A percentile compares a stretch with the other conserved stretches of the same genome.
Evolutionary conservation across 345 rosid species (phyloP).

Genomic region (Populus simonii): DNA sequence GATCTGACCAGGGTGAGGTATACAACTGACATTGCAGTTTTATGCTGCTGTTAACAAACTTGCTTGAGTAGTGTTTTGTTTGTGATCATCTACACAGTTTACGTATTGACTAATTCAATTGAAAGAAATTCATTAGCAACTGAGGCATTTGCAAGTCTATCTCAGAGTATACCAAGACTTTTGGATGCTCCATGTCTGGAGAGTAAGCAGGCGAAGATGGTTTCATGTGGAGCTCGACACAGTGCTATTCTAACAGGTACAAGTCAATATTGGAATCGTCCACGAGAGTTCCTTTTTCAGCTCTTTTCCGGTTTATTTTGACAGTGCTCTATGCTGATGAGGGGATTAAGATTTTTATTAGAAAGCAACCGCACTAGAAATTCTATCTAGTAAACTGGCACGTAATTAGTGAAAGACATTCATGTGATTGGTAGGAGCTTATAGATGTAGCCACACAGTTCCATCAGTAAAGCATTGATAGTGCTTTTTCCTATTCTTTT

Average conservation of each 20-base stretch:
- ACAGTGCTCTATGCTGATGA: too few relatives aligned
- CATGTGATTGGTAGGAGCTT: not conserved
- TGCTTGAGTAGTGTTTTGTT: not conserved
- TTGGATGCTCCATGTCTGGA: conserved; percentile 63
- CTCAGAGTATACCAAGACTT: conserved; percentile 56
- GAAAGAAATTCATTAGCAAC: not conserved
- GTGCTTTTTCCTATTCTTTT: not conserved
- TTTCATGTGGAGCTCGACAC: conserved; percentile 87
- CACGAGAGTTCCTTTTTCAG: too few relatives aligned
- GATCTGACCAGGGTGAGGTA: conserved; percentile 76
- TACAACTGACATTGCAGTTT: too few relatives aligned
- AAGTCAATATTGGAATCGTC: not conserved
- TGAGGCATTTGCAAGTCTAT: conserved; percentile 1
- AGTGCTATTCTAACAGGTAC: conserved; percentile 68
- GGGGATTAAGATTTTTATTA: not conserved
- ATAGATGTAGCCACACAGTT: not conserved
- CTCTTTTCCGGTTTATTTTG: not conserved
- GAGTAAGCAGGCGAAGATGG: conserved; percentile 42
- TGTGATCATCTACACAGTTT: not conserved
- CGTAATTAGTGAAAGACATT: not conserved
- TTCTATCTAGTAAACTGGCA: not conserved
- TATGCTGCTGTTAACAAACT: not conserved
- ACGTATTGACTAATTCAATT: not conserved
- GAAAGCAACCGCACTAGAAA: not conserved
- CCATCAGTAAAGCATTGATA: not conserved